Evolutionary conservation across 805 yeast genomes (phyloP).

Genomic region (Metschnikowia colocasiae): DNA sequence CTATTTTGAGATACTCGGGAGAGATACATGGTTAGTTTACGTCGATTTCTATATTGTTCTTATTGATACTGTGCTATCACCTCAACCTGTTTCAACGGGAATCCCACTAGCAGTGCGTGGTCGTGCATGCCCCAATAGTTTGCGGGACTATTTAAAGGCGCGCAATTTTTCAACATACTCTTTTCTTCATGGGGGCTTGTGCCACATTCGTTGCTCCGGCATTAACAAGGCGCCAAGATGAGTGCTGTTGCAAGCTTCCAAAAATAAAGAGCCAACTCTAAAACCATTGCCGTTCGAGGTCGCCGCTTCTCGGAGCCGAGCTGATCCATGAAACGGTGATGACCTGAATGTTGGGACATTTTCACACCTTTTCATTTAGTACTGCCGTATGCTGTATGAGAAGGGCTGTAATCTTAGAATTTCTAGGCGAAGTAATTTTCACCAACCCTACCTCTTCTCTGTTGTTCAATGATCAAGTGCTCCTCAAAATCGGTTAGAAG

Average conservation of each 20-base stretch:
- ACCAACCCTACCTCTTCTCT: constrained; percentile 41
- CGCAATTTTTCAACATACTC: not conserved
- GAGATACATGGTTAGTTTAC: too few species aligned
- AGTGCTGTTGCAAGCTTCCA: constrained; percentile 15
- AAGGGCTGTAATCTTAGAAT: not conserved
- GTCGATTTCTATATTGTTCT: too few species aligned
- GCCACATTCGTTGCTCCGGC: constrained; percentile 12
- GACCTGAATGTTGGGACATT: constrained; percentile 86
- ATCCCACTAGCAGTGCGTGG: not conserved
- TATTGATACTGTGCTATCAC: too few species aligned
- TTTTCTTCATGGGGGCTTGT: constrained; percentile 6
- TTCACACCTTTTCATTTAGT: not conserved
- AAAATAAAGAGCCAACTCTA: constrained; percentile 59
- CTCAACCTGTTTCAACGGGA: too few species aligned
- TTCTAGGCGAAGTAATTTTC: constrained; percentile 33
- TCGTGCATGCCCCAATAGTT: constrained; percentile 8
- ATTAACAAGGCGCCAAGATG: constrained; percentile 17
- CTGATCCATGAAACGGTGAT: constrained; percentile 94
- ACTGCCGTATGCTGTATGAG: not conserved
- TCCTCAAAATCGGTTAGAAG: constrained; percentile 30
- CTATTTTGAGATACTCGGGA: too few species aligned
- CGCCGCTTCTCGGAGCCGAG: constrained; percentile 58
- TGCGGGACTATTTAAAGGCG: not conserved
- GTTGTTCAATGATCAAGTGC: constrained; percentile 29
- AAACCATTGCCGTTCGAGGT: constrained; percentile 99